A percentile compares a stretch with the other conserved stretches of the same genome.
phyloP scores from a whole-genome alignment of 2,329 filamentous ascomycete species.

The Teratosphaeriaceae sp. region DNA sequence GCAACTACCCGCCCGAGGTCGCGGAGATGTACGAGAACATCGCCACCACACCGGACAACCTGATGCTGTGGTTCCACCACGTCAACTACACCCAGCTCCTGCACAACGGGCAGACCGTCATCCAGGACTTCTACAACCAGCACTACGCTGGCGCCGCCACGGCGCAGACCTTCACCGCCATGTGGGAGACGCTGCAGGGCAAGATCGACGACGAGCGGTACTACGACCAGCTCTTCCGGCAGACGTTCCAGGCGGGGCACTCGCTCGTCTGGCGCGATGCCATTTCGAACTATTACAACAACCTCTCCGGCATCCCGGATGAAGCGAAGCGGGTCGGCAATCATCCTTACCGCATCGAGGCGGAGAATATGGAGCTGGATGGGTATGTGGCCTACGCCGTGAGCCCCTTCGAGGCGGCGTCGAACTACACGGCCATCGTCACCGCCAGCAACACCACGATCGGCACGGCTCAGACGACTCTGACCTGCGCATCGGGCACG shows the following conservation, averaged over 20 bases:
- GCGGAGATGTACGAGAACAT: slow-evolving; percentile 53
- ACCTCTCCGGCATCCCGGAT: slow-evolving; percentile 56
- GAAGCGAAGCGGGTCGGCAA: slow-evolving; percentile 49
- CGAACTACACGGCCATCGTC: slow-evolving; percentile 49
- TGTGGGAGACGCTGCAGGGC: slow-evolving; percentile 50
- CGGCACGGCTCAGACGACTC: slow-evolving; percentile 42
- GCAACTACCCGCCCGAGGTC: slow-evolving; percentile 59
- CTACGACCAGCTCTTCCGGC: slow-evolving; percentile 51
- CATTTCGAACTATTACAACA: slow-evolving; percentile 58
- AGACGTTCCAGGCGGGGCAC: slow-evolving; percentile 62
- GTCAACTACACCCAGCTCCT: slow-evolving; percentile 59
- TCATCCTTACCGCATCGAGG: slow-evolving; percentile 62
- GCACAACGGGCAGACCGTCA: slow-evolving; percentile 59
- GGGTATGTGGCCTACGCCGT: slow-evolving; percentile 52
- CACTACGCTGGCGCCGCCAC: slow-evolving; percentile 55
- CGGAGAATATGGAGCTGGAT: slow-evolving; percentile 56
- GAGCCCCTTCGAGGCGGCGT: slow-evolving; percentile 55
- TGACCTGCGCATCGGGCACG: slow-evolving; percentile 45
- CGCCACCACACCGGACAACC: slow-evolving; percentile 58
- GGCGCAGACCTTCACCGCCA: slow-evolving; percentile 50
- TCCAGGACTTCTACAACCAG: slow-evolving; percentile 60
- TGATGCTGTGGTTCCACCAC: slow-evolving; percentile 70
- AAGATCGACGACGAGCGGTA: slow-evolving; percentile 56
- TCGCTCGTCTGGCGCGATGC: slow-evolving; percentile 64
- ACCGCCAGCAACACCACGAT: slow-evolving; percentile 47